Conservation (phyloP, 2,329 filamentous ascomycete species). For the Curvularia sp. region DNA sequence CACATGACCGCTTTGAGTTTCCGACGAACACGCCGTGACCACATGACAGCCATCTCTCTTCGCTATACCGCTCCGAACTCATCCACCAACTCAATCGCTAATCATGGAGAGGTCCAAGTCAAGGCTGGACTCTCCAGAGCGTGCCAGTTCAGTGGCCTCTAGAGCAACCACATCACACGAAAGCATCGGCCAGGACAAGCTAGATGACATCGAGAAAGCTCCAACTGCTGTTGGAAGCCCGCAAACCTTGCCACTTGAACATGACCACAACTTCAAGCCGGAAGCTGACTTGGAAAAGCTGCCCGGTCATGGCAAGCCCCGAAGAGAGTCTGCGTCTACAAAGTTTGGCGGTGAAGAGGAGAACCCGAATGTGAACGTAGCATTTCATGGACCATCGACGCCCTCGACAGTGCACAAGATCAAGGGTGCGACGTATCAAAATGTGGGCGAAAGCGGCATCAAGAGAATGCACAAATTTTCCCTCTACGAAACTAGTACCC, state of each 20-base stretch:
- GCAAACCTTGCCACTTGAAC: slow-evolving; percentile 33
- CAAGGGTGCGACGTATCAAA: slow-evolving; percentile 51
- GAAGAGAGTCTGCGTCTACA: slow-evolving; percentile 41
- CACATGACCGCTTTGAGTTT: background rate
- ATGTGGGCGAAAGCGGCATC: slow-evolving; percentile 54
- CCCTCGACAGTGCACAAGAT: slow-evolving; percentile 49
- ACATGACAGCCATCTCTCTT: slow-evolving; percentile 8
- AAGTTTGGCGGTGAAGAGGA: slow-evolving; percentile 54
- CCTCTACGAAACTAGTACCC: slow-evolving; percentile 92
- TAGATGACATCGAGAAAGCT: slow-evolving; percentile 37
- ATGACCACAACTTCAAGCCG: slow-evolving; percentile 39
- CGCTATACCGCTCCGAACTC: background rate
- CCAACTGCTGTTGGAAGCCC: slow-evolving; percentile 38
- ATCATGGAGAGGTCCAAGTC: slow-evolving; percentile 34
- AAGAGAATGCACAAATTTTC: slow-evolving; percentile 90
- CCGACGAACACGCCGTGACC: slow-evolving; percentile 9
- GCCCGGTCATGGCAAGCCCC: slow-evolving; percentile 34
- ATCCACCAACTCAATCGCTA: slow-evolving; percentile 8
- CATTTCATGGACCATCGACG: slow-evolving; percentile 51
- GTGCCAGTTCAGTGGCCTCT: slow-evolving; percentile 35
- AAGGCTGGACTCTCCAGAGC: slow-evolving; percentile 33
- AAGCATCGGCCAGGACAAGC: slow-evolving; percentile 33
- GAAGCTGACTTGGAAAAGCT: slow-evolving; percentile 44
- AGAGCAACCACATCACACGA: slow-evolving; percentile 37
- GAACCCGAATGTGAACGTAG: slow-evolving; percentile 49